Percentiles rank a stretch among this genome's conserved stretches.
phyloP scores from a whole-genome alignment of 352 stramenopile species.

The Phytophthora boehmeriae region DNA sequence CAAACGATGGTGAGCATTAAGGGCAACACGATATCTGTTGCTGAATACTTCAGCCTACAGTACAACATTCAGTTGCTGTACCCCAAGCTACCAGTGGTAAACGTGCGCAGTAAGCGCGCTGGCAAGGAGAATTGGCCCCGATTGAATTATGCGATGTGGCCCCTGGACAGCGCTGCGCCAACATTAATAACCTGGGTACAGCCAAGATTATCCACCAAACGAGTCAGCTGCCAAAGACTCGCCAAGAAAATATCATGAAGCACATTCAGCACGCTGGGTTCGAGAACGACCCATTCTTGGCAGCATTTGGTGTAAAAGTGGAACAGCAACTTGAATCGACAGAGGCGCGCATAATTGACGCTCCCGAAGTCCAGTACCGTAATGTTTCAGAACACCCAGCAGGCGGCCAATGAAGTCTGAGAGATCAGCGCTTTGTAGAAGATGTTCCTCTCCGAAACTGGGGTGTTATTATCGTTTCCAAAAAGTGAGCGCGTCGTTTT shows the following conservation, averaged over 20 bases:
- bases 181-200: slow-evolving; percentile 71
- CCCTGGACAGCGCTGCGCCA: slow-evolving; percentile 56
- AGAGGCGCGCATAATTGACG: slow-evolving; percentile 42
- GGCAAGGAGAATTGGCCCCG: slow-evolving; percentile 53
- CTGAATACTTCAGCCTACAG: slow-evolving; percentile 45
- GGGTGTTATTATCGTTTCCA: slow-evolving; percentile 48
- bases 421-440: slow-evolving; percentile 59
- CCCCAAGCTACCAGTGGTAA: slow-evolving; percentile 41
- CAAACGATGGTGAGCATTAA: slow-evolving; percentile 47
- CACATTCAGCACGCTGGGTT: no score
- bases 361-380: no score
- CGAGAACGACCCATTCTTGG: no score
- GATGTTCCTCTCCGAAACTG: slow-evolving; percentile 40
- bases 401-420: no score
- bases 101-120: slow-evolving; percentile 52
- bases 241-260: no score
- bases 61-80: slow-evolving; percentile 61
- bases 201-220: slow-evolving; percentile 70
- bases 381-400: no score
- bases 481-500: slow-evolving; percentile 22
- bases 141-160: no score
- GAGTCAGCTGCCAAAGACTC: no score
- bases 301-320: slow-evolving; percentile 63
- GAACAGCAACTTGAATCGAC: slow-evolving; percentile 42
- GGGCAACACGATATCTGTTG: slow-evolving; percentile 45